Percentiles rank a stretch among this genome's conserved stretches.
phyloP scores from a whole-genome alignment of 1,284 basidiomycete species.

The Ustilago loliicola region DNA sequence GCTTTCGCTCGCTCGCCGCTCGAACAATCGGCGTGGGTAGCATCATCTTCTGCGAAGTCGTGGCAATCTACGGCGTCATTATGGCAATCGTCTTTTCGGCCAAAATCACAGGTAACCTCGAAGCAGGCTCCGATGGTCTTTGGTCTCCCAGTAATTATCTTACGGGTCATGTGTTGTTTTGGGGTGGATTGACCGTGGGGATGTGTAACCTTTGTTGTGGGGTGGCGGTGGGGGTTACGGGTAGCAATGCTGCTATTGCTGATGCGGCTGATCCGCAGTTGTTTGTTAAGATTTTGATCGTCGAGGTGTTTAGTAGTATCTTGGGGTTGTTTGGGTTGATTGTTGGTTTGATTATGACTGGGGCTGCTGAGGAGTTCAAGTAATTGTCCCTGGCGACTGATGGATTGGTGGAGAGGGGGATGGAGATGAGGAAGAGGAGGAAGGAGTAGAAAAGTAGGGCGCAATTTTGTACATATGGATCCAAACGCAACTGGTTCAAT shows the following conservation, averaged over 20 bases:
- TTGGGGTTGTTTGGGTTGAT: constrained; percentile 69
- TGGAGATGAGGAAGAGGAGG: not conserved
- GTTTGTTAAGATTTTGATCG: constrained; percentile 68
- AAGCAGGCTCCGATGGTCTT: constrained; percentile 49
- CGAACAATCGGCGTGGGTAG: no score
- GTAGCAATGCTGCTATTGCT: constrained; percentile 68
- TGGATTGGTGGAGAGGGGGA: constrained; percentile 12
- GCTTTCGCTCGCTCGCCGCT: not conserved
- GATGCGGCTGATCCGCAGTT: constrained; percentile 70
- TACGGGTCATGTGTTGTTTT: constrained; percentile 68
- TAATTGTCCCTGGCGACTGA: constrained; percentile 15
- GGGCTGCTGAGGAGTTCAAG: constrained; percentile 45
- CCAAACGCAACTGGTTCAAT: no score
- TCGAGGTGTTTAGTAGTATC: constrained; percentile 68
- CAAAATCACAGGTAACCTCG: constrained; percentile 66
- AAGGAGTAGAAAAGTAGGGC: not conserved
- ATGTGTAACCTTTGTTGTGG: constrained; percentile 69
- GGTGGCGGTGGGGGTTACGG: constrained; percentile 68
- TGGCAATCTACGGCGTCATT: constrained; percentile 94
- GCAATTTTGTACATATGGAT: not conserved
- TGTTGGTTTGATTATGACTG: constrained; percentile 50
- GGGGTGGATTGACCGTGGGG: constrained; percentile 68
- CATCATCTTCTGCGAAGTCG: constrained; percentile 99
- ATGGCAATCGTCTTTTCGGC: constrained; percentile 70
- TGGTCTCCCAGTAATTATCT: constrained; percentile 66